Evolutionary conservation across 768 basidiomycete species (phyloP).

Genomic region (Agaricus blazei): DNA sequence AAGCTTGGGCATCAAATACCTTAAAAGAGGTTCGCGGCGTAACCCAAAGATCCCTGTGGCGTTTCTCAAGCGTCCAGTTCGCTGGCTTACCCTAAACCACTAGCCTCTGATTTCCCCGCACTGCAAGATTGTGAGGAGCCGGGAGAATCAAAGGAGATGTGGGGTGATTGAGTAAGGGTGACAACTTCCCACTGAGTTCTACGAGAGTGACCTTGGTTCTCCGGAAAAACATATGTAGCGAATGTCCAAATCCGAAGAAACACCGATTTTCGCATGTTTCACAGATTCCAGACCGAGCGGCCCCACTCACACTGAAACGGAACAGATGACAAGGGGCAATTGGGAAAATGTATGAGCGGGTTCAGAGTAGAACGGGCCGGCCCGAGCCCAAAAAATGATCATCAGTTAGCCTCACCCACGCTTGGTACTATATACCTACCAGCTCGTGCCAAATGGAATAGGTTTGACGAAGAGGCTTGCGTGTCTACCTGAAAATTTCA

Average conservation of each 20-base stretch:
- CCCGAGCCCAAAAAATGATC: too few relatives aligned
- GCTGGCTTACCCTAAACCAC: not conserved
- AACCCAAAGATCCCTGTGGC: not conserved
- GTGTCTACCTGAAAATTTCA: too few relatives aligned
- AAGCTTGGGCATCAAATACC: not conserved
- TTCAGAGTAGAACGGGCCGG: too few relatives aligned
- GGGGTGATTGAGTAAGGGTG: not conserved
- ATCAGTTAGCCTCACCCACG: too few relatives aligned
- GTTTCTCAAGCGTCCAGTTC: not conserved
- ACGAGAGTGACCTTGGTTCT: not conserved
- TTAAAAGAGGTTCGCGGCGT: not conserved
- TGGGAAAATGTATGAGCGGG: too few relatives aligned
- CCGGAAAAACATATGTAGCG: slow-evolving; percentile 1
- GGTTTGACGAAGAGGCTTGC: too few relatives aligned
- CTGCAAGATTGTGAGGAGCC: not conserved
- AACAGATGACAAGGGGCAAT: too few relatives aligned
- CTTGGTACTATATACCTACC: too few relatives aligned
- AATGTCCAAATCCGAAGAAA: not conserved
- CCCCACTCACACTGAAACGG: too few relatives aligned
- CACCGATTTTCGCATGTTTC: not conserved
- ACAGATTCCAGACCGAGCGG: too few relatives aligned
- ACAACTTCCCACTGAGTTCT: not conserved
- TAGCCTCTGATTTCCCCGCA: slow-evolving; percentile 2
- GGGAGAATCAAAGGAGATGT: not conserved
- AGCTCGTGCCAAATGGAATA: too few relatives aligned